A percentile compares a stretch with the other conserved stretches of the same genome.
Evolutionary conservation across 73 alveolate species (phyloP).

Genomic region (Paramecium sexaurelia): DNA sequence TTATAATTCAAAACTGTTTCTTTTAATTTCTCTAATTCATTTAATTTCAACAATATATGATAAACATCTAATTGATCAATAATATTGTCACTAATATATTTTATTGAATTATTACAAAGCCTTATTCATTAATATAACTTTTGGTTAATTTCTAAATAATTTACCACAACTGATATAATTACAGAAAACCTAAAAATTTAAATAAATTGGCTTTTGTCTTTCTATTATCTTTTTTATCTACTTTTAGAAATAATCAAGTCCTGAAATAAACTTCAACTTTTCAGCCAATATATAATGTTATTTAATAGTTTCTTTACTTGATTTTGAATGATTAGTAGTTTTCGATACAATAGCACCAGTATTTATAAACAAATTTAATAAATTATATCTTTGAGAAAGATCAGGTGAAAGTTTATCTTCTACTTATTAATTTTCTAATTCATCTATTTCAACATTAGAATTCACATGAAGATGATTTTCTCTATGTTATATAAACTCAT

Average conservation of each 20-base stretch:
- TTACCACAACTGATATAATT: neutral
- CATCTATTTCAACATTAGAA: neutral
- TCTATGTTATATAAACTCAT: neutral
- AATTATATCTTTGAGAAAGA: neutral
- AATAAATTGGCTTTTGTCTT: neutral
- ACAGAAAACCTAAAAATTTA: neutral
- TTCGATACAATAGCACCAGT: neutral
- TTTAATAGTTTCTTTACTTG: neutral
- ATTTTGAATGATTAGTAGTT: neutral
- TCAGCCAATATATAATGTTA: neutral
- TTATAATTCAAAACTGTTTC: constrained; percentile 3
- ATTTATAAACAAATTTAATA: neutral
- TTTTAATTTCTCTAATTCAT: constrained; percentile 11
- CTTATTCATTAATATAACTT: neutral
- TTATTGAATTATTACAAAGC: neutral
- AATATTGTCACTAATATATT: neutral
- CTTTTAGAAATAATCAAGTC: neutral
- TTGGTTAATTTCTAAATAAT: neutral
- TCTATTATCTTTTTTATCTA: neutral
- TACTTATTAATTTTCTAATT: neutral
- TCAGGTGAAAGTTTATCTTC: neutral
- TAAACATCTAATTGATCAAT: neutral
- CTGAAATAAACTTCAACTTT: neutral
- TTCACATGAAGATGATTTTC: neutral
- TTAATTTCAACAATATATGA: constrained; percentile 4